Base-by-base conservation (phyloP, 495 filamentous ascomycete genomes). In the Lindgomyces ingoldianus region DNA sequence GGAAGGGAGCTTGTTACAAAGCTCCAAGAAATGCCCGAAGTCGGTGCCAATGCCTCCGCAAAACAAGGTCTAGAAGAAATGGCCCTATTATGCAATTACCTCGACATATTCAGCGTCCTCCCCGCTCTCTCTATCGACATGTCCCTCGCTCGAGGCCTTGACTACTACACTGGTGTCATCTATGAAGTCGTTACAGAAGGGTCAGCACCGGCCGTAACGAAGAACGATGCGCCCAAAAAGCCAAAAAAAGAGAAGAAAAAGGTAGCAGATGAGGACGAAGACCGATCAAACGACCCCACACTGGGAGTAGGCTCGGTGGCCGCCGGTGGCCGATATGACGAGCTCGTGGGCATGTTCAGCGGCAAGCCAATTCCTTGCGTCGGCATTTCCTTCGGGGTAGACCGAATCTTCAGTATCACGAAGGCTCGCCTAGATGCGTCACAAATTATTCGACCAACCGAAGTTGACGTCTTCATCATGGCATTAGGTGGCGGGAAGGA, bases 161-260 rank as follows among this genome's bases (percentile, higher is more conserved):
- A 96, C 74, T 97, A 97, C 76, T 96, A 97, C 77, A 96, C 93
- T 1, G 91, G 91, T 46, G 80, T 96, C 51, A 97, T 98, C 74
- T 97, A 89, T 78, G 93, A 97, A 74, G 87, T 96, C 27, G 80
- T 93, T 61, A 93, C 91, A 14, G 90, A 92, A 75, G 89, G 89
- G 62, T 93, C 89, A 42, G 88, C 89, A 27, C 88, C 89, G 9
- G 12, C 57, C 30, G 71, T 79, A n/a, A 73, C 73, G 16, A 67
- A 72, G 26, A 63, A 70, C 57, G 62, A 63, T 39, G 50, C 62
- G 14, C 50, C 63, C 44, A 60, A 72, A 51, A 66, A 78, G 72
- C 44, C 81, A 64, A 89, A 88, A 75, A 81, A 85, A 64, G 72
- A 81, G 62, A n/a, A n/a, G n/a, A 89, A 88, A 76, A 81, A 85